Conservation (phyloP, 1,139 yeast genomes). For the Geotrichum histeridarum region DNA sequence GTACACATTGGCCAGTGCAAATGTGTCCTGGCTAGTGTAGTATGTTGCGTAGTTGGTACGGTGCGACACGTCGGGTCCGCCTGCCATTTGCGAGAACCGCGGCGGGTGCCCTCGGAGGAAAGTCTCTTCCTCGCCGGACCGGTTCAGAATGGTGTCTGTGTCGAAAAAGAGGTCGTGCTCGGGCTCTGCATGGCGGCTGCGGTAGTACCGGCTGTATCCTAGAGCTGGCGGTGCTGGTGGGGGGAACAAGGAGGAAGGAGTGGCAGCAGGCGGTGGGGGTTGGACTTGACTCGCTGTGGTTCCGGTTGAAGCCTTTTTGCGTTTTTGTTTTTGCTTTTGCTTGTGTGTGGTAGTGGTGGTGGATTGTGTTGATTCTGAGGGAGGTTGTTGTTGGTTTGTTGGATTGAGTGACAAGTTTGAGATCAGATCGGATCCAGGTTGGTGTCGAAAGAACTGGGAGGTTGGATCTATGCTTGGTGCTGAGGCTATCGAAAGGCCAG, state of each 20-base stretch:
- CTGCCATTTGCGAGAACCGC: not conserved
- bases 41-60: conserved; percentile 7
- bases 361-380: not conserved
- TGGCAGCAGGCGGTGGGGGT: not conserved
- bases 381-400: not conserved
- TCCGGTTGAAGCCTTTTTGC: not conserved
- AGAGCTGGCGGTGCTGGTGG: not conserved
- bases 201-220: not conserved
- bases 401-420: no score
- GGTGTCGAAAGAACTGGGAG: no score
- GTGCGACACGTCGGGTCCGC: conserved; percentile 2
- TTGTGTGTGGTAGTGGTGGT: no score
- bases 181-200: not conserved
- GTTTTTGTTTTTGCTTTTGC: not conserved
- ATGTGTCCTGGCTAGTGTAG: conserved; percentile 7
- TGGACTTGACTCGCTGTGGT: not conserved
- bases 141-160: conserved; percentile 3
- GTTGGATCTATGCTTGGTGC: no score
- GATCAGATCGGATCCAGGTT: no score
- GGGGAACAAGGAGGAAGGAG: not conserved
- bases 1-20: conserved; percentile 5
- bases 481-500: no score
- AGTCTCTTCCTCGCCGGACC: conserved; percentile 11
- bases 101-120: conserved; percentile 5
- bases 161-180: conserved; percentile 5